A percentile compares a stretch with the other conserved stretches of the same genome.
Conservation (phyloP, 768 basidiomycete genomes). For the Boletus pseudo-olivaceus region DNA sequence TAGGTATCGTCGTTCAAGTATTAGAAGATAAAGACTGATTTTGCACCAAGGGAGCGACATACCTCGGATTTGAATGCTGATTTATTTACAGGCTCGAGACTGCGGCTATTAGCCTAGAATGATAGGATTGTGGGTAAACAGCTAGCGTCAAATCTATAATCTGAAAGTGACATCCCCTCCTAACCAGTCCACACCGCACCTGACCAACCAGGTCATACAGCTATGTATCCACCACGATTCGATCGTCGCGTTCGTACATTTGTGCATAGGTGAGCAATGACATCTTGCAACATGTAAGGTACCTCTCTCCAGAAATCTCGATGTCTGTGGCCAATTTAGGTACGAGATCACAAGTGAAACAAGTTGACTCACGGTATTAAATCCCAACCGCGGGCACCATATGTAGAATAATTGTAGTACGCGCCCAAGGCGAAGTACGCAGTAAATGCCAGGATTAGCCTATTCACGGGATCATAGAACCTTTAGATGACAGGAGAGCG, state of each 20-base stretch:
- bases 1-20: too few relatives aligned
- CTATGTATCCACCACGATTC: conserved; percentile 70
- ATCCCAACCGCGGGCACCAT: conserved; percentile 80
- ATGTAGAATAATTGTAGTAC: conserved; percentile 86
- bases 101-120: not conserved
- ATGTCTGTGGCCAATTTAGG: conserved; percentile 46
- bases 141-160: conserved; percentile 5
- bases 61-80: not conserved
- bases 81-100: not conserved
- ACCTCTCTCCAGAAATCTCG: conserved; percentile 91
- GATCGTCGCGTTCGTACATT: conserved; percentile 64
- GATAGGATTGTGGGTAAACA: conserved; percentile 8
- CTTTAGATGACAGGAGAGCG: conserved; percentile 1
- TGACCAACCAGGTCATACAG: conserved; percentile 47
- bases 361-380: conserved; percentile 73
- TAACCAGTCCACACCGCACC: not conserved
- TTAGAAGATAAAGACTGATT: too few relatives aligned
- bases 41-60: not conserved
- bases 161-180: not conserved
- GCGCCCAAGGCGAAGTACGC: conserved; percentile 77
- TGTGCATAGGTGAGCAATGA: conserved; percentile 73
- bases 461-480: conserved; percentile 39
- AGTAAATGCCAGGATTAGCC: conserved; percentile 52
- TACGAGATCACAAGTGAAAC: conserved; percentile 1
- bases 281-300: conserved; percentile 79